phyloP scores from a whole-genome alignment of 164 flowering plant genomes.

The Echeveria elegans region DNA sequence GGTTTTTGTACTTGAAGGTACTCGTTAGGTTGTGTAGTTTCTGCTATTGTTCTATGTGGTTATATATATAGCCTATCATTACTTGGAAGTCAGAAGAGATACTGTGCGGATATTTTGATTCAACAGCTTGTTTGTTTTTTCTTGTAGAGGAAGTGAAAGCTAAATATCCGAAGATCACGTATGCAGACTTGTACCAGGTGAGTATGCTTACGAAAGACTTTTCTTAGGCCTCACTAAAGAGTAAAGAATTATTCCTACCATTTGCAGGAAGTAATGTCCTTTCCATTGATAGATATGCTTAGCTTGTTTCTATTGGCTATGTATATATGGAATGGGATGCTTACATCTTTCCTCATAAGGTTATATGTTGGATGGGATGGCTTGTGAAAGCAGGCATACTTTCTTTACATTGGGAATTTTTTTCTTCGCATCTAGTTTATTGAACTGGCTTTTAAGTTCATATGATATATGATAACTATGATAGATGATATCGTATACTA shows the following conservation, averaged over 20 bases:
- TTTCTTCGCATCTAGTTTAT: background rate
- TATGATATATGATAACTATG: background rate
- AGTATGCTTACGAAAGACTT: background rate
- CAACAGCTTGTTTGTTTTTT: conserved; percentile 11
- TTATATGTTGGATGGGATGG: background rate
- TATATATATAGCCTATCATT: background rate
- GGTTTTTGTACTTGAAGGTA: background rate
- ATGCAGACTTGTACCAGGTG: conserved; percentile 93
- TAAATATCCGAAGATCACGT: conserved; percentile 68
- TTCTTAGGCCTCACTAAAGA: background rate
- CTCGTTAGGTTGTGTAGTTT: background rate
- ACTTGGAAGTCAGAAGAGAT: background rate
- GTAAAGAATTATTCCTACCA: background rate
- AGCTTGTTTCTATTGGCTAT: background rate
- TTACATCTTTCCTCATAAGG: background rate
- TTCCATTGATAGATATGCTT: background rate
- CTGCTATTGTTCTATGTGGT: background rate
- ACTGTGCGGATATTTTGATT: background rate
- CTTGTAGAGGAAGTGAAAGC: conserved; percentile 72
- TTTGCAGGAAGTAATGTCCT: background rate
- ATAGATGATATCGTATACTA: background rate
- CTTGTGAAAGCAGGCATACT: background rate
- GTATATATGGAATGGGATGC: background rate
- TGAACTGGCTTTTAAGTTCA: background rate
- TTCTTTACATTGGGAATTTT: background rate